A percentile compares a stretch with the other conserved stretches of the same genome.
phyloP scores from a whole-genome alignment of 306 rosid species.

The Canavalia ensiformis region DNA sequence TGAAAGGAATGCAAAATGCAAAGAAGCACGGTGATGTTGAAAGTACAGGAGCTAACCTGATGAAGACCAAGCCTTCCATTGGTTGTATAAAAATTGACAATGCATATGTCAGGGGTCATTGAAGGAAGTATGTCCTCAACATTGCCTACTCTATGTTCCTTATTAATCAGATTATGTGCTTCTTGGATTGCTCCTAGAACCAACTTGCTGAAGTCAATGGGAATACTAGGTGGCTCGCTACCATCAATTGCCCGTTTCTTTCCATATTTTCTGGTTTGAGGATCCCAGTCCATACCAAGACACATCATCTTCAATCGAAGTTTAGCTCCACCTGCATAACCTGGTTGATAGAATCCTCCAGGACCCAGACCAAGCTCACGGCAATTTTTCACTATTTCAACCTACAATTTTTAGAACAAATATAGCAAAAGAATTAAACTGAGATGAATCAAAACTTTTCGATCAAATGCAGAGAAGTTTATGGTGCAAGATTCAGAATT shows the following conservation, averaged over 20 bases:
- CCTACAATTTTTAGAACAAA: conserved; percentile 52
- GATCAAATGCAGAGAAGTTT: not conserved
- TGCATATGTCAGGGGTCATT: conserved; percentile 74
- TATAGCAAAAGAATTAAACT: not conserved
- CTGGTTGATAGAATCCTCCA: conserved; percentile 79
- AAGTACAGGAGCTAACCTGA: conserved; percentile 55
- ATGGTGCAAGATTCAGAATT: conserved; percentile 7
- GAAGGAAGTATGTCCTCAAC: conserved; percentile 64
- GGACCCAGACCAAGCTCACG: conserved; percentile 66
- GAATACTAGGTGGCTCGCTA: conserved; percentile 60
- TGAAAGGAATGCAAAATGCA: not conserved
- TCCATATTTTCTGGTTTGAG: conserved; percentile 65
- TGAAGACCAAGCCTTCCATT: conserved; percentile 76
- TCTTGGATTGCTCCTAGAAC: conserved; percentile 56
- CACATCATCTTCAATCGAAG: conserved; percentile 78
- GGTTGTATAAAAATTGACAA: conserved; percentile 69
- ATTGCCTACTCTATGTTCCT: conserved; percentile 11
- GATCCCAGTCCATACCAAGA: conserved; percentile 81
- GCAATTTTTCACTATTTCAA: conserved; percentile 57
- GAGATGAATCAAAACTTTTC: not conserved
- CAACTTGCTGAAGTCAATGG: conserved; percentile 45
- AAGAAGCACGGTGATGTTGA: not conserved
- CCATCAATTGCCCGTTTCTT: conserved; percentile 49
- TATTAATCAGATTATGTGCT: conserved; percentile 56
- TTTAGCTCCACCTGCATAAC: conserved; percentile 66